Evolutionary conservation across 768 basidiomycete genomes (phyloP), one percentile per base, ranked within the genome.

Genomic region (Pholiota conissans): DNA sequence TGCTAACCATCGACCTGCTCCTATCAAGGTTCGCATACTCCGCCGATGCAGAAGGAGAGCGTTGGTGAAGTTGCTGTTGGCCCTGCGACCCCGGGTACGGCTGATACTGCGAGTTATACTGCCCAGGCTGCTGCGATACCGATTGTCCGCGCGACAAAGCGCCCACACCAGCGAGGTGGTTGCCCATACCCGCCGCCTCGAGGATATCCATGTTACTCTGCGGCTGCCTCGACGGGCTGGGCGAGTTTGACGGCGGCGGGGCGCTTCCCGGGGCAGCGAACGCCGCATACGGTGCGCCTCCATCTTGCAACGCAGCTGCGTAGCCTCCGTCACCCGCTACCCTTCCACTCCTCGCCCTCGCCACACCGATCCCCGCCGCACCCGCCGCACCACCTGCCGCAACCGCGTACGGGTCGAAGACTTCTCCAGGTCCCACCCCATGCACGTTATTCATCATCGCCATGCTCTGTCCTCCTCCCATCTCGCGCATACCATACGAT

Each of bases 401-500:
- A 22, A 61, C 57, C 27, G 49, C 61, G 37, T 61, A 65, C 9
- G 68, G 64, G 56, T 72, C 70, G 40, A 67, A 74, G 3, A 76
- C 60, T 20, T 77, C 76, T 0, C 75, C 63, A 2, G 63, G 63
- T 9, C 48, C 73, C 0, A 69, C 67, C 10, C 55, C 60, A 4
- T 59, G 58, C 2, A 67, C 67, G 18, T 63, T n/a, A n/a, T n/a
- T n/a, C n/a, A n/a, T n/a, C n/a, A n/a, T 55, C 4, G 63, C 52
- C 13, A 40, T 32, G 32, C 37, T 53, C 37, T 42, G 42, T 34
- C 66, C 58, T 32, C 49, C 52, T 26, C 60, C 56, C 50, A 75
- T 65, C 57, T 84, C 84, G 18, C 73, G 75, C 82, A 86, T 82
- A 24, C 75, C 74, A 64, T 84, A 86, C 16, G 71, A 64, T 39